phyloP scores from a whole-genome alignment of 2,329 filamentous ascomycete species.

The Venturia pyrina region DNA sequence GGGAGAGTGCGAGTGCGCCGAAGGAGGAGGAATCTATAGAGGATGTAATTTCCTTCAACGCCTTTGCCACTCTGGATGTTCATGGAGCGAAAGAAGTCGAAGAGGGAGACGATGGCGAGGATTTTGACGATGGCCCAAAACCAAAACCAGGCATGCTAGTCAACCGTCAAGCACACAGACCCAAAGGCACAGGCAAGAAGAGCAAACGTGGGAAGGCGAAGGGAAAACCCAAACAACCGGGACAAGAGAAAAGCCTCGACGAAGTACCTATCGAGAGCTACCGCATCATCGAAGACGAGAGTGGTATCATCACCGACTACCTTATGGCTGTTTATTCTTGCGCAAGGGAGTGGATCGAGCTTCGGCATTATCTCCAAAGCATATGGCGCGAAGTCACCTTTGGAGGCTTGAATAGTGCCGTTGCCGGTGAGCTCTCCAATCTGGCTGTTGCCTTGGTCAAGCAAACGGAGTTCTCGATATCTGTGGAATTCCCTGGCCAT shows the following conservation, averaged over 20 bases:
- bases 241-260: conserved; percentile 19
- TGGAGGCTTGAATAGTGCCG: conserved; percentile 33
- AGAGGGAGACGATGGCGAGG: conserved; percentile 16
- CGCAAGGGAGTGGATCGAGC: conserved; percentile 26
- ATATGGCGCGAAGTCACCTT: conserved; percentile 38
- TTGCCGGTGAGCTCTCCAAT: conserved; percentile 35
- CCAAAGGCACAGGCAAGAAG: conserved; percentile 21
- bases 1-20: conserved; percentile 19
- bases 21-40: conserved; percentile 23
- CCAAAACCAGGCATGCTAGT: too few species aligned
- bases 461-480: conserved; percentile 29
- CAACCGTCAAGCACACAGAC: conserved; percentile 14
- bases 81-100: conserved; percentile 12
- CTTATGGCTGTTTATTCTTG: conserved; percentile 34
- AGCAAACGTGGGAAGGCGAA: conserved; percentile 20
- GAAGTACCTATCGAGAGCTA: conserved; percentile 37
- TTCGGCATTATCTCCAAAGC: conserved; percentile 32
- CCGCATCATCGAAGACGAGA: conserved; percentile 32
- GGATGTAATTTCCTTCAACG: conserved; percentile 16
- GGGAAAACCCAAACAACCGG: conserved; percentile 17
- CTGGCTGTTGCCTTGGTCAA: conserved; percentile 34
- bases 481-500: conserved; percentile 36
- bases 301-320: conserved; percentile 31
- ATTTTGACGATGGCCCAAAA: conserved; percentile 14
- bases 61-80: too few species aligned